Percentiles rank a stretch among this genome's conserved stretches.
These are phyloP conservation scores for Ogataea henricii DNA, from an alignment of 805 yeast genomes.

Conservation along the genomic window DNA sequence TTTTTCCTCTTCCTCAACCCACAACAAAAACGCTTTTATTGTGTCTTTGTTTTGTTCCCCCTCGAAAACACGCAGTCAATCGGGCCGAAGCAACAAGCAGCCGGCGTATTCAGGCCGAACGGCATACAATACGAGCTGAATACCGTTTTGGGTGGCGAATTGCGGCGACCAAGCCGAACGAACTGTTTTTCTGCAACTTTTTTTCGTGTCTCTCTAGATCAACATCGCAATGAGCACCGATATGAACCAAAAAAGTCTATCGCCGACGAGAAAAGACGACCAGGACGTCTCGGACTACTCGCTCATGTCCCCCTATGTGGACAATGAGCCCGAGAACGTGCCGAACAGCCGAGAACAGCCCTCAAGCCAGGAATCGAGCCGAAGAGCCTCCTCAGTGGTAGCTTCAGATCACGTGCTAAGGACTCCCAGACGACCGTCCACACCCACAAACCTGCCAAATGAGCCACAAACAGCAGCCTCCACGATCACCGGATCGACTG, in stretches of 20 bases:
- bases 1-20: not conserved
- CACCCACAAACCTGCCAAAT: not conserved
- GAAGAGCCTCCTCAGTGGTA: slow-evolving; percentile 1
- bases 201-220: not conserved
- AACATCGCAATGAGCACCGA: not conserved
- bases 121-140: not conserved
- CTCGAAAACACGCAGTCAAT: not conserved
- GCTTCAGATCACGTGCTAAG: slow-evolving; percentile 2
- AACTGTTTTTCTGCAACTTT: too few relatives aligned
- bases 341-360: slow-evolving; percentile 1
- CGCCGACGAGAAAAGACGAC: slow-evolving; percentile 17
- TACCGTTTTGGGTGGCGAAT: not conserved
- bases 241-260: slow-evolving; percentile 9
- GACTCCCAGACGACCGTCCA: slow-evolving; percentile 8
- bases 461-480: not conserved
- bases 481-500: not conserved
- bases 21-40: not conserved
- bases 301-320: slow-evolving; percentile 15
- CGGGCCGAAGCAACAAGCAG: not conserved
- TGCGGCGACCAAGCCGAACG: too few relatives aligned
- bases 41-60: not conserved
- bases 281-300: slow-evolving; percentile 17
- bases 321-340: slow-evolving; percentile 8
- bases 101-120: not conserved
- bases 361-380: slow-evolving; percentile 3